phyloP scores from a whole-genome alignment of 768 basidiomycete genomes.

The Termitomyces sp. region DNA sequence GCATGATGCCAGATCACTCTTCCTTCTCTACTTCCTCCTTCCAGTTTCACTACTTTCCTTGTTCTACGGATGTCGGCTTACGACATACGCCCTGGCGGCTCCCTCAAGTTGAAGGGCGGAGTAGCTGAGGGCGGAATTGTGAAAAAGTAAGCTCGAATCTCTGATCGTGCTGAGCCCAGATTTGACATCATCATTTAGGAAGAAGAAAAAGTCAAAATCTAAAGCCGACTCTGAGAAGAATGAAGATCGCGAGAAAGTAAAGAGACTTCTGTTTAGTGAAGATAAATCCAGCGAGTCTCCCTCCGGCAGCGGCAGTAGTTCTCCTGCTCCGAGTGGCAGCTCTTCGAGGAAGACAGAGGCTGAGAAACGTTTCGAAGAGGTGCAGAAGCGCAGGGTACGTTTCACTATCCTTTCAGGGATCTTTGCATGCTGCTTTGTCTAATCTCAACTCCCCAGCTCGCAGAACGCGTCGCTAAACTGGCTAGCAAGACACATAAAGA shows the following conservation, averaged over 20 bases:
- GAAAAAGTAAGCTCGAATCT: constrained; percentile 63
- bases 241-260: constrained; percentile 45
- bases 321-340: constrained; percentile 53
- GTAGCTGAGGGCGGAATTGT: constrained; percentile 75
- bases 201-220: constrained; percentile 81
- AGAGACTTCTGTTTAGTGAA: constrained; percentile 49
- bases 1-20: neutral
- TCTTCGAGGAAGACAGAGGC: constrained; percentile 78
- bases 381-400: constrained; percentile 77
- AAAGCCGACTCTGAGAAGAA: constrained; percentile 53
- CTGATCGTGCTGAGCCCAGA: constrained; percentile 12
- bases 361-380: constrained; percentile 84
- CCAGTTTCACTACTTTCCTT: constrained; percentile 15
- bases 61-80: constrained; percentile 70
- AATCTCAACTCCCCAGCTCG: constrained; percentile 47
- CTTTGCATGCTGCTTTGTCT: constrained; percentile 1
- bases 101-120: constrained; percentile 87
- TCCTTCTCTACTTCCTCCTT: neutral
- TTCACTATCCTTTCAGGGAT: neutral
- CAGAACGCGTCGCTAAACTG: constrained; percentile 69
- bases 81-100: constrained; percentile 80
- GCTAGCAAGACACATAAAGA: constrained; percentile 92
- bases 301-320: constrained; percentile 57
- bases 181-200: constrained; percentile 44
- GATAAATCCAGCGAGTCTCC: constrained; percentile 46